Evolutionary conservation across 305 asterid genomes (phyloP).

Genomic region (Plantago rigida): DNA sequence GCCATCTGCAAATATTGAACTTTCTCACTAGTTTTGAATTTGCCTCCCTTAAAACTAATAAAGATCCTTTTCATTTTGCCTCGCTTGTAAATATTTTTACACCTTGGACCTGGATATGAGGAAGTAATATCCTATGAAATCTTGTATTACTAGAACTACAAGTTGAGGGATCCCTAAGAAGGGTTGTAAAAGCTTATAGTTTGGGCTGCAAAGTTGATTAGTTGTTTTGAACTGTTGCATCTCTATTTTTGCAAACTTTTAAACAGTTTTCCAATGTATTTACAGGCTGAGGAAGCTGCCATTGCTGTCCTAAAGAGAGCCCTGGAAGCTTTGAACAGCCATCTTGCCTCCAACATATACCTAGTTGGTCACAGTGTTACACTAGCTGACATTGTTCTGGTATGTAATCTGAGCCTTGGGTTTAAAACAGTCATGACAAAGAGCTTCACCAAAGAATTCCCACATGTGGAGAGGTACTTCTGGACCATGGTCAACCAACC

Average conservation of each 20-base stretch:
- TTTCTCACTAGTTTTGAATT: not conserved
- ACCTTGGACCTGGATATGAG: no score
- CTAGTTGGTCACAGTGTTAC: slow-evolving; percentile 34
- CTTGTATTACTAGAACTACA: not conserved
- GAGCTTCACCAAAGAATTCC: slow-evolving; percentile 42
- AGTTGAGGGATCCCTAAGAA: not conserved
- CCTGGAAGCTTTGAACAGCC: slow-evolving; percentile 31
- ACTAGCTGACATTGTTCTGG: slow-evolving; percentile 33
- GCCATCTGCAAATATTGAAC: not conserved
- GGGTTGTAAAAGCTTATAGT: not conserved
- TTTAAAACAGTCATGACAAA: slow-evolving; percentile 29
- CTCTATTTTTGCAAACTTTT: not conserved
- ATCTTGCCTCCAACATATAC: slow-evolving; percentile 34
- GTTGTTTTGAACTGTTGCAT: not conserved
- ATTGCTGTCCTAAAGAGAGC: slow-evolving; percentile 32
- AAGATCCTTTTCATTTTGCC: not conserved
- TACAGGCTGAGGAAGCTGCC: slow-evolving; percentile 32
- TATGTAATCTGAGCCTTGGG: slow-evolving; percentile 27
- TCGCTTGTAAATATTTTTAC: no score
- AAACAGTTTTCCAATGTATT: not conserved
- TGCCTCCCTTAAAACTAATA: no score
- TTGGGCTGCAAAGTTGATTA: not conserved
- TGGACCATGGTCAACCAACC: slow-evolving; percentile 55
- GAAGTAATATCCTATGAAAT: not conserved
- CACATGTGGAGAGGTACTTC: slow-evolving; percentile 50